These are phyloP conservation scores for Penicillium verrucosum DNA, from an alignment of 2,329 filamentous ascomycete genomes.

Conservation along the genomic window DNA sequence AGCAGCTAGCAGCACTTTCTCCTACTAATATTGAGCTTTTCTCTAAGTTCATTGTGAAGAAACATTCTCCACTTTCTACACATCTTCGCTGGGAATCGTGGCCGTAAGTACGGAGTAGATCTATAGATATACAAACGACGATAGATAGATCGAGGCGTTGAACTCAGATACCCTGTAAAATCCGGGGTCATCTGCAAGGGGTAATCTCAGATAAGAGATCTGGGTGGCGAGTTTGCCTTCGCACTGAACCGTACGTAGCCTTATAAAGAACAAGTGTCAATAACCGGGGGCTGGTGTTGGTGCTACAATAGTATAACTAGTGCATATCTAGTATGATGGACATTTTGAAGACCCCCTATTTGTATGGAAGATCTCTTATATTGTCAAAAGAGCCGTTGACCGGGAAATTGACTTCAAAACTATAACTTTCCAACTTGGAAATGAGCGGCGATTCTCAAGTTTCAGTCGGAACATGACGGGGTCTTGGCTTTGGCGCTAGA, in stretches of 20 bases:
- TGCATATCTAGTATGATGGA: background rate
- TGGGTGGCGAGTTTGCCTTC: conserved; percentile 8
- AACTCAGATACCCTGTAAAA: conserved; percentile 2
- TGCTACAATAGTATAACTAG: too few relatives aligned
- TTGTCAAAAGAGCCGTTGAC: background rate
- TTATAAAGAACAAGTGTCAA: background rate
- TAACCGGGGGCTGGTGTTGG: background rate
- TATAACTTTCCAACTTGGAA: background rate
- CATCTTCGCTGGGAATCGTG: background rate
- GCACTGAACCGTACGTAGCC: background rate
- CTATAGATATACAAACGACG: background rate
- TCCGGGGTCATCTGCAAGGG: conserved; percentile 25
- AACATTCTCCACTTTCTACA: background rate
- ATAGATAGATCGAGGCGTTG: conserved; percentile 9
- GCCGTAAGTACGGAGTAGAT: background rate
- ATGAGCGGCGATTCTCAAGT: conserved; percentile 4
- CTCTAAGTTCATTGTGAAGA: background rate
- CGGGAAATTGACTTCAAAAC: background rate
- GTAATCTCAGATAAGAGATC: conserved; percentile 12
- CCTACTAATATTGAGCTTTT: conserved; percentile 1
- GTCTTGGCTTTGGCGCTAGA: conserved; percentile 35
- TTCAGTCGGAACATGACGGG: conserved; percentile 18
- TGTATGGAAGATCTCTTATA: background rate
- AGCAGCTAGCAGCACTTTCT: background rate
- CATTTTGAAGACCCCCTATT: background rate